These are phyloP conservation scores for Fusarium sp. DNA, from an alignment of 2,329 filamentous ascomycete species.

Conservation along the genomic window DNA sequence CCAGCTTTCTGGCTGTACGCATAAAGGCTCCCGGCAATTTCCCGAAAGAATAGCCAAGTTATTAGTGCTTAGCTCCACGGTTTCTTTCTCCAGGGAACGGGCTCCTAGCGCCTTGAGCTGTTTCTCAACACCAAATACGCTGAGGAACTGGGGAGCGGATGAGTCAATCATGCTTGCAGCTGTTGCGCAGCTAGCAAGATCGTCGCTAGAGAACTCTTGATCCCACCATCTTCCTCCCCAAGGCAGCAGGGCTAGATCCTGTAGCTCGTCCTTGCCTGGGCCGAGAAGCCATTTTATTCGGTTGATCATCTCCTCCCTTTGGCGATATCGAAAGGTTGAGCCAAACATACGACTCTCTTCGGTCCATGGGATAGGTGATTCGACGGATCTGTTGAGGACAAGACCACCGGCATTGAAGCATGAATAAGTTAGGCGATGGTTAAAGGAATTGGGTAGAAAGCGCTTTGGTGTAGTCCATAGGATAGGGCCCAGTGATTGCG, in stretches of 20 bases:
- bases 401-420: neutral
- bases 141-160: conserved; percentile 7
- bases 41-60: neutral
- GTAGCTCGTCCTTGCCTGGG: neutral
- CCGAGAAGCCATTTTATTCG: conserved; percentile 9
- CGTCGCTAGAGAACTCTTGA: neutral
- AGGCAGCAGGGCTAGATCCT: neutral
- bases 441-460: neutral
- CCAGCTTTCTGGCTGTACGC: neutral
- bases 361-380: neutral
- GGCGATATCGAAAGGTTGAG: neutral
- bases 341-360: conserved; percentile 14
- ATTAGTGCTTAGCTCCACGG: neutral
- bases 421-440: neutral
- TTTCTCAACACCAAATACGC: conserved; percentile 5
- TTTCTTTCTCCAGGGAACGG: neutral
- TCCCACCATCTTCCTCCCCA: conserved; percentile 11
- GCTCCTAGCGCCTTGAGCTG: conserved; percentile 5
- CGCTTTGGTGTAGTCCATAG: neutral
- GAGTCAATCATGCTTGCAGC: neutral
- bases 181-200: neutral
- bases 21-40: neutral
- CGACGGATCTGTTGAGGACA: neutral
- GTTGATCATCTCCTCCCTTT: conserved; percentile 2
- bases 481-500: neutral